Evolutionary conservation across 2,329 filamentous ascomycete species (phyloP).

Genomic region (Penicillium janthinellum): DNA sequence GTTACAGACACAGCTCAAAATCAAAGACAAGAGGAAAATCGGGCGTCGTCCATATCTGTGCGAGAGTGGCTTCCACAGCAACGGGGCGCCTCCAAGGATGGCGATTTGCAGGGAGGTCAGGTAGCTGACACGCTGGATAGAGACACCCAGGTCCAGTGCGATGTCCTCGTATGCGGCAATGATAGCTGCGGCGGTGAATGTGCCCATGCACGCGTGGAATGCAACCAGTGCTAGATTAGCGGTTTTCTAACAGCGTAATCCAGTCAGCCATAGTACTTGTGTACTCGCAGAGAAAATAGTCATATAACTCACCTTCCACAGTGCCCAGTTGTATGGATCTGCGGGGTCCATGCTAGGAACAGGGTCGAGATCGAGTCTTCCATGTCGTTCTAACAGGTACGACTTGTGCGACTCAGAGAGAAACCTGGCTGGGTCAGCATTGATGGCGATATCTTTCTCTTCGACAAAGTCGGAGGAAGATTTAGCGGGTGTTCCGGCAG

Average conservation of each 20-base stretch:
- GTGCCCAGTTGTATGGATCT: conserved; percentile 60
- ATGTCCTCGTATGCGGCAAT: conserved; percentile 58
- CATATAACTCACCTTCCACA: conserved; percentile 47
- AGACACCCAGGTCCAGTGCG: conserved; percentile 52
- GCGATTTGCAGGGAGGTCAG: conserved; percentile 59
- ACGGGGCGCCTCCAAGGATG: conserved; percentile 55
- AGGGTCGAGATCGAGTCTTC: conserved; percentile 56
- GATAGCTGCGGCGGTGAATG: conserved; percentile 58
- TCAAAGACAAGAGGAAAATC: conserved; percentile 55
- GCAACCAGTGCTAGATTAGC: conserved; percentile 57
- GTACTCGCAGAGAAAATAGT: no score
- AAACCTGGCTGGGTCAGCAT: conserved; percentile 8
- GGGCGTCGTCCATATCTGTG: conserved; percentile 58
- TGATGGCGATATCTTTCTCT: conserved; percentile 16
- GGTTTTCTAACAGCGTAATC: conserved; percentile 45
- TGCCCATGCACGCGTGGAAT: conserved; percentile 60
- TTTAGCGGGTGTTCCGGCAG: conserved; percentile 5
- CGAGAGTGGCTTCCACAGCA: conserved; percentile 61
- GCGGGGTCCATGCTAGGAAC: conserved; percentile 52
- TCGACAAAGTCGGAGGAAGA: conserved; percentile 17
- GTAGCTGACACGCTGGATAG: conserved; percentile 55
- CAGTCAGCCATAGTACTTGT: conserved; percentile 1
- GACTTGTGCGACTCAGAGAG: conserved; percentile 36
- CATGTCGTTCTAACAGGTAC: conserved; percentile 56
- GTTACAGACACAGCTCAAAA: conserved; percentile 53